Conservation (phyloP, 208 protist genomes). For the Endotrypanum monterogeii region DNA sequence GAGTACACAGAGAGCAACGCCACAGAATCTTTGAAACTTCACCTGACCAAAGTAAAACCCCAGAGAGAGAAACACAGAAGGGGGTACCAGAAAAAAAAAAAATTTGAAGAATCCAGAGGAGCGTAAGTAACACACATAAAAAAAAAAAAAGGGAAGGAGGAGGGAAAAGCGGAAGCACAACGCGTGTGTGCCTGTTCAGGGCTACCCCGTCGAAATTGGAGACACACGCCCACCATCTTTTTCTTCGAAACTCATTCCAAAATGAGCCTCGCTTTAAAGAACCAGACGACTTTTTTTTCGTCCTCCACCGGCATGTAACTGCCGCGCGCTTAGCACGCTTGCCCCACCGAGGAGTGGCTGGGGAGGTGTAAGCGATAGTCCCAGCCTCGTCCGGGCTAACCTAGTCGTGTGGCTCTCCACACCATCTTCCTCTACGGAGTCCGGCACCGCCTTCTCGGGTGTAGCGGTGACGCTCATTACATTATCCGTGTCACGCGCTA, state of each 20-base stretch:
- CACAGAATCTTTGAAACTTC: too few relatives aligned
- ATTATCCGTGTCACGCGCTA: neutral
- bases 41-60: too few relatives aligned
- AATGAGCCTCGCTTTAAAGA: conserved; percentile 5
- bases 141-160: too few relatives aligned
- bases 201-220: neutral
- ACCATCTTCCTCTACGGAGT: neutral
- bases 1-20: too few relatives aligned
- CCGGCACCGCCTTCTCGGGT: too few relatives aligned
- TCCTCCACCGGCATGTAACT: conserved; percentile 2
- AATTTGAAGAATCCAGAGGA: too few relatives aligned
- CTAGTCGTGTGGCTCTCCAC: neutral
- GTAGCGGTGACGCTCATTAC: neutral
- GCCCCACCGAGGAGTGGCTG: conserved; percentile 25
- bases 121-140: too few relatives aligned
- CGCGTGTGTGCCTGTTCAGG: neutral
- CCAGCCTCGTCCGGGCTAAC: neutral
- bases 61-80: too few relatives aligned
- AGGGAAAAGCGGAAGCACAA: neutral
- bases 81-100: too few relatives aligned
- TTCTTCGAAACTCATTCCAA: too few relatives aligned
- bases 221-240: neutral
- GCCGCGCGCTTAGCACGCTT: conserved; percentile 4
- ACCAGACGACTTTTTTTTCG: conserved; percentile 40
- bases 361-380: conserved; percentile 1